Conservation (phyloP, 495 filamentous ascomycete species). For the Bombardia bombarda region DNA sequence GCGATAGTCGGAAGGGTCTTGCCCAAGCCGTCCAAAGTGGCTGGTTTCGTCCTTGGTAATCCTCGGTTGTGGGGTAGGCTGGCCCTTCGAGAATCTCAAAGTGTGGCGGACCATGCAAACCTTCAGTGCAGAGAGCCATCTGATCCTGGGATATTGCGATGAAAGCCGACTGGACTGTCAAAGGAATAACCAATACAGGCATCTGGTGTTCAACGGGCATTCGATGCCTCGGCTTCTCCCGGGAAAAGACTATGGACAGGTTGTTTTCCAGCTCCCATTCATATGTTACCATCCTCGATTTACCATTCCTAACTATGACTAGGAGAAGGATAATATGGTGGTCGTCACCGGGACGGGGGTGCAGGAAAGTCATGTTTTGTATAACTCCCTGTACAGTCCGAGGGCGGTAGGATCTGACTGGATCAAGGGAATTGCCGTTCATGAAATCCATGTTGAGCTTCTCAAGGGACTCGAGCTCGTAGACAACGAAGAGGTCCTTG, state of each 20-base stretch:
- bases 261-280: slow-evolving; percentile 58
- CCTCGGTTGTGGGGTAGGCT: slow-evolving; percentile 20
- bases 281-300: slow-evolving; percentile 59
- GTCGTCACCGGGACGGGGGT: slow-evolving; percentile 55
- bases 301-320: slow-evolving; percentile 51
- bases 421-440: slow-evolving; percentile 24
- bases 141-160: slow-evolving; percentile 50
- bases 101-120: slow-evolving; percentile 40
- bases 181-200: slow-evolving; percentile 60
- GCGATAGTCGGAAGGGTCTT: slow-evolving; percentile 53
- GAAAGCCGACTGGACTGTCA: slow-evolving; percentile 57
- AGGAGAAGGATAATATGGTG: slow-evolving; percentile 69
- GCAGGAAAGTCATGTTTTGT: slow-evolving; percentile 79
- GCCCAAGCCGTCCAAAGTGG: slow-evolving; percentile 62
- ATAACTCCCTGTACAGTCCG: slow-evolving; percentile 64
- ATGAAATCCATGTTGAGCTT: slow-evolving; percentile 34
- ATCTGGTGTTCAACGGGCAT: slow-evolving; percentile 54
- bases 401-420: slow-evolving; percentile 43
- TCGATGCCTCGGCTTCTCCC: slow-evolving; percentile 36
- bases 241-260: slow-evolving; percentile 25
- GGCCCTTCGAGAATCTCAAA: slow-evolving; percentile 30
- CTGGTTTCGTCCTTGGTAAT: slow-evolving; percentile 28
- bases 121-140: slow-evolving; percentile 53
- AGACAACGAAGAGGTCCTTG: slow-evolving; percentile 45
- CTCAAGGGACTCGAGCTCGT: slow-evolving; percentile 46